A percentile compares a stretch with the other conserved stretches of the same genome.
Conservation (phyloP, 768 basidiomycete genomes). For the Tricholoma matsutake region DNA sequence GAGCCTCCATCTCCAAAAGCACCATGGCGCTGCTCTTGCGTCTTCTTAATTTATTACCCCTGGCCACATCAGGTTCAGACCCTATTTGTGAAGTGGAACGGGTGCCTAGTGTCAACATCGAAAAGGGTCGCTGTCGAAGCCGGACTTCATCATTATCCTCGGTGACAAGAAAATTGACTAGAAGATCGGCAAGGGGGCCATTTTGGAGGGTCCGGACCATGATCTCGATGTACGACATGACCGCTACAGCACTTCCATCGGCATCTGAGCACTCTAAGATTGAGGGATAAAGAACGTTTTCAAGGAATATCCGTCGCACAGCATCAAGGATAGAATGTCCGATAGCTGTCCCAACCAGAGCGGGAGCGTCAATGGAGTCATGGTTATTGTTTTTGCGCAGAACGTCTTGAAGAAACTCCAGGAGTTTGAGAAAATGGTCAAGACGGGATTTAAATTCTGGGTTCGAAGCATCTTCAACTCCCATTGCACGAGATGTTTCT, state of each 20-base stretch:
- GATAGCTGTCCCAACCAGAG: constrained; percentile 74
- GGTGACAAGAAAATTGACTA: constrained; percentile 78
- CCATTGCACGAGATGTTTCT: constrained; percentile 54
- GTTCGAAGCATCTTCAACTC: constrained; percentile 74
- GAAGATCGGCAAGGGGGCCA: constrained; percentile 63
- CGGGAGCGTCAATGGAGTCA: constrained; percentile 53
- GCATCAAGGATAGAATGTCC: constrained; percentile 81
- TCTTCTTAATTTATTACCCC: constrained; percentile 45
- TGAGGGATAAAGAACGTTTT: constrained; percentile 91
- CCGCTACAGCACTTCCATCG: constrained; percentile 95
- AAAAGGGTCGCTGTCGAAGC: constrained; percentile 38
- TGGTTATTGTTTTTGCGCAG: constrained; percentile 60
- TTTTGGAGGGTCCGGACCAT: constrained; percentile 74
- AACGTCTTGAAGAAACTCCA: constrained; percentile 92
- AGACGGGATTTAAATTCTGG: constrained; percentile 76
- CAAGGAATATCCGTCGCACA: constrained; percentile 81
- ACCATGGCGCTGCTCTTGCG: constrained; percentile 89
- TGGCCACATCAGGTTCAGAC: constrained; percentile 29
- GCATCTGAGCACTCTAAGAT: constrained; percentile 88
- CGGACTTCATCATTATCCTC: constrained; percentile 75
- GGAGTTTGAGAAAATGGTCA: constrained; percentile 85
- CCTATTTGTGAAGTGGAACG: constrained; percentile 29
- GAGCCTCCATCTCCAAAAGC: constrained; percentile 83
- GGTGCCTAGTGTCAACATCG: constrained; percentile 44
- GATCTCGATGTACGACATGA: constrained; percentile 92